phyloP scores from a whole-genome alignment of 2,329 filamentous ascomycete genomes.

The Pseudogymnoascus sp. region DNA sequence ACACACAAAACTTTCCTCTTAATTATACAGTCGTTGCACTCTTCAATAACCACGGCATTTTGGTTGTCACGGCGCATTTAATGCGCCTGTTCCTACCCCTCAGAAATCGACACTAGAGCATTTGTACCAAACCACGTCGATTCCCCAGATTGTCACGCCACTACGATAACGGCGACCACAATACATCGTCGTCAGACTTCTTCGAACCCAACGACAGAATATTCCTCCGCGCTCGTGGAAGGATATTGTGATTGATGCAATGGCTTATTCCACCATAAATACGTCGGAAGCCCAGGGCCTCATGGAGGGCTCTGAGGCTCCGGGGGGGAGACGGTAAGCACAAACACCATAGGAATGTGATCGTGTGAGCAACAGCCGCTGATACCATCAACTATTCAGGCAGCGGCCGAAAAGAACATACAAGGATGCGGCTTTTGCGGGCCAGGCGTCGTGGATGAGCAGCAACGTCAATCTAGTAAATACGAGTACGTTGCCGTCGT shows the following conservation, averaged over 20 bases:
- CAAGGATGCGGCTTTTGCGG: slow-evolving; percentile 59
- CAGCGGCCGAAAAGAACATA: slow-evolving; percentile 36
- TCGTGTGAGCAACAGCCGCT: slow-evolving; percentile 2
- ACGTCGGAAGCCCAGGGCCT: not conserved
- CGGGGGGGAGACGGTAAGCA: not conserved
- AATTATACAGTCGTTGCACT: not conserved
- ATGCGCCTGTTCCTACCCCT: not conserved
- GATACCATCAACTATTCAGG: slow-evolving; percentile 15
- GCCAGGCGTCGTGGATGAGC: slow-evolving; percentile 80
- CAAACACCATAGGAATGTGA: not conserved
- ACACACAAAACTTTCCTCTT: not conserved
- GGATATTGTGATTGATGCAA: not conserved
- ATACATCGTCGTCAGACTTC: not conserved
- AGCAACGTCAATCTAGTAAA: slow-evolving; percentile 94
- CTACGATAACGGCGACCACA: not conserved
- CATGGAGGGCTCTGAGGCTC: not conserved
- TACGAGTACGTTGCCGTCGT: slow-evolving; percentile 60
- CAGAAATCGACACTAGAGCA: not conserved
- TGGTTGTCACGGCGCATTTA: not conserved
- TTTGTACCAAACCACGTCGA: not conserved
- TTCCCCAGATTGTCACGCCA: not conserved
- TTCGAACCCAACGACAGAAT: not conserved
- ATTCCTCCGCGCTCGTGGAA: not conserved
- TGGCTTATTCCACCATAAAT: not conserved
- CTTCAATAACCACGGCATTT: not conserved